Conservation (phyloP, 169 alveolate species). For the Plasmodium vivax region DNA sequence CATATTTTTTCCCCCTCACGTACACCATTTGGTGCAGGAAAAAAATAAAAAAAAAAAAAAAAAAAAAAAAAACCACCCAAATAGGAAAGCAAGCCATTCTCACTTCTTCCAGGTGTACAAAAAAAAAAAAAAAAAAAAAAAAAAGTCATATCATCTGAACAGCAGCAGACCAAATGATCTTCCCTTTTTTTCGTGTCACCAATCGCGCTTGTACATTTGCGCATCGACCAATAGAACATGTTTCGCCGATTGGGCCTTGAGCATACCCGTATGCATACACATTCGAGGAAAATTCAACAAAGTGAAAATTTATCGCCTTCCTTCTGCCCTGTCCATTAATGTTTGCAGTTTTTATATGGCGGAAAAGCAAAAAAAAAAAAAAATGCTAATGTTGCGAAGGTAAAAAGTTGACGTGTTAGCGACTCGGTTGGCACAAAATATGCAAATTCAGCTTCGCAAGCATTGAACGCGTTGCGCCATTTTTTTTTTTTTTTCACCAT, state of each 20-base stretch:
- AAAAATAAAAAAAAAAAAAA: background rate
- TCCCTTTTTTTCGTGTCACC: background rate
- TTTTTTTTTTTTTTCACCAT: background rate
- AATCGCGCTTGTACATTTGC: background rate
- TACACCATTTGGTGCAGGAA: background rate
- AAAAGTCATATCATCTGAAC: background rate
- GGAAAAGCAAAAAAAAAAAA: background rate
- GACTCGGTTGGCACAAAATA: background rate
- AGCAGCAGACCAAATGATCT: background rate
- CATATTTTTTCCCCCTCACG: background rate
- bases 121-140: background rate
- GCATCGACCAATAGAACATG: background rate
- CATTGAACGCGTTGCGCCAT: background rate
- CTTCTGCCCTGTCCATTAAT: background rate
- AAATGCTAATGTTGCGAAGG: background rate
- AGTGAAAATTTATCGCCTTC: background rate
- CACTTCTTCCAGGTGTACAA: background rate
- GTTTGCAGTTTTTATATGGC: background rate
- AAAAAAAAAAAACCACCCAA: background rate
- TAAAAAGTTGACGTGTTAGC: background rate
- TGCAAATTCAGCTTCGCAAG: background rate
- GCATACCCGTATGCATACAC: background rate
- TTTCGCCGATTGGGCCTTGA: background rate
- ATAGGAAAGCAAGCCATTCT: background rate
- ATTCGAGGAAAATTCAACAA: background rate